Percentiles rank a stretch among this genome's conserved stretches.
Evolutionary conservation across 1,139 yeast species (phyloP).

Genomic region (Pichia kudriavzevii): DNA sequence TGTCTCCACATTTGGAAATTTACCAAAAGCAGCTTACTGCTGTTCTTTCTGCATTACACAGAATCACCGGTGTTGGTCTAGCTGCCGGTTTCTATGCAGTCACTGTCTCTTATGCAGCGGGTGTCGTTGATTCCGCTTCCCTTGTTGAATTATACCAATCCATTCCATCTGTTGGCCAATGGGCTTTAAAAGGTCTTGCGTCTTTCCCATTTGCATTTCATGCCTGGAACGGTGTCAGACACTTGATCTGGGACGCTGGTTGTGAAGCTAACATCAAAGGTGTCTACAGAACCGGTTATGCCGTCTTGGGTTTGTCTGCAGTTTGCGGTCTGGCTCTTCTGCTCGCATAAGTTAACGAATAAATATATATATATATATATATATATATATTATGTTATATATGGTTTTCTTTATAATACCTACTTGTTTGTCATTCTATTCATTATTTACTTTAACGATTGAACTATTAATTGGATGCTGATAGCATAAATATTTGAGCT

Average conservation of each 20-base stretch:
- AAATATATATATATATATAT: no score
- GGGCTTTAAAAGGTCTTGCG: constrained; percentile 58
- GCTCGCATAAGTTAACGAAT: constrained; percentile 28
- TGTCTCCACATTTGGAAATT: constrained; percentile 83
- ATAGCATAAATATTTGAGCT: no score
- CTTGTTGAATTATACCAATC: constrained; percentile 48
- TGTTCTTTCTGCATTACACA: constrained; percentile 73
- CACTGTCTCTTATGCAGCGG: constrained; percentile 67
- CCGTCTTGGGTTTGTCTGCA: constrained; percentile 67
- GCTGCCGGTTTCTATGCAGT: constrained; percentile 75
- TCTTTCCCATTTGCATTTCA: constrained; percentile 88
- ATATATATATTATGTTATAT: no score
- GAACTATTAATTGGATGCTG: no score
- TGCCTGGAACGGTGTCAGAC: constrained; percentile 80
- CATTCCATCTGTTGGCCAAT: constrained; percentile 57
- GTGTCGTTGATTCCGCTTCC: constrained; percentile 57
- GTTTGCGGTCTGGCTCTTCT: constrained; percentile 53
- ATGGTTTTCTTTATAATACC: no score
- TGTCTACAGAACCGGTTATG: constrained; percentile 87
- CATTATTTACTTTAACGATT: no score
- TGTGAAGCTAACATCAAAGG: constrained; percentile 72
- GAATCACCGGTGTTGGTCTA: constrained; percentile 80
- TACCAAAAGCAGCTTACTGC: constrained; percentile 87
- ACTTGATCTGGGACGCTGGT: constrained; percentile 87
- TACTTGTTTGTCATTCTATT: no score